These are phyloP conservation scores for Tetraselmis chui DNA, from an alignment of 139 green algal genomes.

Conservation along the genomic window DNA sequence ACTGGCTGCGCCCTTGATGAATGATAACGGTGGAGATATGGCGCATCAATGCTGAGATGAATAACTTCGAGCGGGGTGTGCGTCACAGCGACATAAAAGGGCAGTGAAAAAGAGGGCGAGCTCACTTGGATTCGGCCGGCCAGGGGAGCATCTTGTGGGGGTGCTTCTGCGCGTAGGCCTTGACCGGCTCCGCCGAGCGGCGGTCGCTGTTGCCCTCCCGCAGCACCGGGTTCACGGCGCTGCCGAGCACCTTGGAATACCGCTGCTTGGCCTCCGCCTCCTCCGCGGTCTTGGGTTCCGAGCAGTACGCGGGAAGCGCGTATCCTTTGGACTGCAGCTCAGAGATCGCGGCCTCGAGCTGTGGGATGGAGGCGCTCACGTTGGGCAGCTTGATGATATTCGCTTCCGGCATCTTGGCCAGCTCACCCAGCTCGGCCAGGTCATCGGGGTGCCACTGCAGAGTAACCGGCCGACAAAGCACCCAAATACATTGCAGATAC, in stretches of 20 bases:
- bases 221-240: conserved; percentile 24
- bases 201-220: conserved; percentile 25
- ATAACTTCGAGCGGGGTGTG: no score
- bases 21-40: no score
- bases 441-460: neutral
- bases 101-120: no score
- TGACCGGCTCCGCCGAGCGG: conserved; percentile 9
- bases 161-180: conserved; percentile 19
- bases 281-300: conserved; percentile 3
- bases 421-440: conserved; percentile 9
- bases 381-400: conserved; percentile 30
- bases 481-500: no score
- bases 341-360: conserved; percentile 15
- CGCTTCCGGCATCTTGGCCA: conserved; percentile 10
- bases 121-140: conserved; percentile 7
- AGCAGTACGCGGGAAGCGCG: conserved; percentile 11
- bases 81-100: no score
- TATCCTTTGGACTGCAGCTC: conserved; percentile 20
- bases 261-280: conserved; percentile 1
- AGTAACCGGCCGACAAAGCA: neutral
- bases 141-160: conserved; percentile 15
- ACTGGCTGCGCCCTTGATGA: no score
- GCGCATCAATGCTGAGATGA: no score
- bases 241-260: conserved; percentile 19
- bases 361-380: conserved; percentile 17